Conservation (phyloP, 495 filamentous ascomycete species). For the Penicillium lividum region DNA sequence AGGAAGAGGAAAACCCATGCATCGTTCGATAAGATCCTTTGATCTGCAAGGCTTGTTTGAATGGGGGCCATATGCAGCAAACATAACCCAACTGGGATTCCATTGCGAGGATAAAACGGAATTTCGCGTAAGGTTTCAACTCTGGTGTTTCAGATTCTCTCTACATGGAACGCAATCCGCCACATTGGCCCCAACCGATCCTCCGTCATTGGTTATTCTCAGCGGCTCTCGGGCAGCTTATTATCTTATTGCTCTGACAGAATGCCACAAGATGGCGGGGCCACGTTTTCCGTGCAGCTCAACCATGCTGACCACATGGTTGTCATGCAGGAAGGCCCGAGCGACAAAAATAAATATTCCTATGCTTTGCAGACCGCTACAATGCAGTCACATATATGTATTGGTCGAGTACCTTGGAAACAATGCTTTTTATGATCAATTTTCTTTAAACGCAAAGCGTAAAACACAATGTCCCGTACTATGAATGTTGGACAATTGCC, state of each 20-base stretch:
- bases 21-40: not conserved
- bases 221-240: not conserved
- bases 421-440: too few relatives aligned
- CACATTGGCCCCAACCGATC: not conserved
- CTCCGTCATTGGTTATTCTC: not conserved
- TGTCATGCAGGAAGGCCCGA: constrained; percentile 7
- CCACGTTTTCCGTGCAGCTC: constrained; percentile 4
- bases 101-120: not conserved
- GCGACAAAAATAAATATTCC: not conserved
- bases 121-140: not conserved
- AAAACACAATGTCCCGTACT: not conserved
- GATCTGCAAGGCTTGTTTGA: not conserved
- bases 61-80: not conserved
- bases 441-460: not conserved
- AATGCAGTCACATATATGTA: too few relatives aligned
- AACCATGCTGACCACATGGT: constrained; percentile 7
- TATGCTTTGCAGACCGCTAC: constrained; percentile 5
- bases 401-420: too few relatives aligned
- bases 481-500: constrained; percentile 16
- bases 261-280: not conserved
- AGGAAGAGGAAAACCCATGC: not conserved
- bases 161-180: not conserved
- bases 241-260: not conserved
- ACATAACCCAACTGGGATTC: not conserved
- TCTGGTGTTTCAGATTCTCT: constrained; percentile 1